Conservation (phyloP, 441 rosid species). For the Biscutella auriculata region DNA sequence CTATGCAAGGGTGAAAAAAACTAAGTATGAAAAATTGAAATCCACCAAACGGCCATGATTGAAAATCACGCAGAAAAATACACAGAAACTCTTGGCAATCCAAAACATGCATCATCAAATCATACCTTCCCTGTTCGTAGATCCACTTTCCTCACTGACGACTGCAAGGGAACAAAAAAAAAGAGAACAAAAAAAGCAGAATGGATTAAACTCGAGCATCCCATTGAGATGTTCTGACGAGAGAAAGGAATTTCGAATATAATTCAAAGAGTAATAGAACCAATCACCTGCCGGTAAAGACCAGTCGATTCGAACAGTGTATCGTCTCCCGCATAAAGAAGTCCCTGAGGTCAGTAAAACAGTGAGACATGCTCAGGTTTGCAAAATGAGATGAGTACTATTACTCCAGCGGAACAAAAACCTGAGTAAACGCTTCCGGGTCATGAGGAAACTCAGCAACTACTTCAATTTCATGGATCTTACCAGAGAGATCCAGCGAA, state of each 20-base stretch:
- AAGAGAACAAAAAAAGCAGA: background rate
- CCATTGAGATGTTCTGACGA: background rate
- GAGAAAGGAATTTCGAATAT: background rate
- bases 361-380: background rate
- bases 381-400: background rate
- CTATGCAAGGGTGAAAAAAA: constrained; percentile 27
- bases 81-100: background rate
- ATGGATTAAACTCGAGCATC: background rate
- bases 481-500: constrained; percentile 8
- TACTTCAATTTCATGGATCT: constrained; percentile 38
- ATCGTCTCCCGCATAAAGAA: constrained; percentile 64
- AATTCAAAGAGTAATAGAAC: background rate
- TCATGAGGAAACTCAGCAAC: constrained; percentile 82
- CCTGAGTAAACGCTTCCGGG: constrained; percentile 85
- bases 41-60: no score
- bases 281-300: constrained; percentile 36
- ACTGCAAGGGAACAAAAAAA: constrained; percentile 30
- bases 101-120: background rate
- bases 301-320: constrained; percentile 84
- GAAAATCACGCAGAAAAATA: no score
- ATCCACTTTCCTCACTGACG: constrained; percentile 74
- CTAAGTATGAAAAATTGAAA: background rate
- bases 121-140: constrained; percentile 73
- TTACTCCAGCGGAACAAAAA: background rate
- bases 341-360: constrained; percentile 46